Evolutionary conservation across 352 stramenopile species (phyloP).

Genomic region (Globisporangium acanthophoron): DNA sequence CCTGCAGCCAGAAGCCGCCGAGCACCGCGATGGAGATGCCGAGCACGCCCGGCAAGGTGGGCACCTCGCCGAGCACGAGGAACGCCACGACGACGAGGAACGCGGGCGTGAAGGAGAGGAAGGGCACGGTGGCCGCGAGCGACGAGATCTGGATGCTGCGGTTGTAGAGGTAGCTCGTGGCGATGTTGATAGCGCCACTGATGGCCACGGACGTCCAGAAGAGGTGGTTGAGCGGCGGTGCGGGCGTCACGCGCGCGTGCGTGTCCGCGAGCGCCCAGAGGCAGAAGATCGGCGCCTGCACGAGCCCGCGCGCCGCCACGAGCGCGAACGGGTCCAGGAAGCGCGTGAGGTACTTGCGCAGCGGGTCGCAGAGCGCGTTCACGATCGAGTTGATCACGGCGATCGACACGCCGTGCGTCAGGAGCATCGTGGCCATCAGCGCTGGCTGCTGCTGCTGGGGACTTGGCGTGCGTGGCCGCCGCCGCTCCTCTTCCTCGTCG

Average conservation of each 20-base stretch:
- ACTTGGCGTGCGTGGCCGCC: not conserved
- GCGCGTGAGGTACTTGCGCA: conserved; percentile 81
- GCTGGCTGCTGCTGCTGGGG: too few species aligned
- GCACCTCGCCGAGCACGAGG: conserved; percentile 69
- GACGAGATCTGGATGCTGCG: conserved; percentile 81
- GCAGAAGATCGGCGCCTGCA: conserved; percentile 70
- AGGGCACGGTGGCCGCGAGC: conserved; percentile 68
- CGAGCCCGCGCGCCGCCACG: conserved; percentile 56
- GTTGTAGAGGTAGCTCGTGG: conserved; percentile 82
- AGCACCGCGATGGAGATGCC: conserved; percentile 67
- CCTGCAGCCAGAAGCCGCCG: conserved; percentile 71
- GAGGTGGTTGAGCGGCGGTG: conserved; percentile 69
- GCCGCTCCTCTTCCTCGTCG: not conserved
- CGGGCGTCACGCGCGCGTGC: conserved; percentile 41
- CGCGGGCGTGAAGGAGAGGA: conserved; percentile 73
- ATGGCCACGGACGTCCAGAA: conserved; percentile 78
- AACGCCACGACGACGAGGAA: conserved; percentile 76
- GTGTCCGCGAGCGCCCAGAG: conserved; percentile 60
- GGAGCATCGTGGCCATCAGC: conserved; percentile 28
- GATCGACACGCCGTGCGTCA: conserved; percentile 67
- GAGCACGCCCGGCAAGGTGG: conserved; percentile 47
- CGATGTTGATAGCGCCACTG: conserved; percentile 72
- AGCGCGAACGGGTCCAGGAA: conserved; percentile 84
- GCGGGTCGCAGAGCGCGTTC: conserved; percentile 69
- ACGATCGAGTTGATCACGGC: conserved; percentile 77